Conservation (phyloP, 2,329 filamentous ascomycete genomes). For the Colletotrichum orchidophilum region DNA sequence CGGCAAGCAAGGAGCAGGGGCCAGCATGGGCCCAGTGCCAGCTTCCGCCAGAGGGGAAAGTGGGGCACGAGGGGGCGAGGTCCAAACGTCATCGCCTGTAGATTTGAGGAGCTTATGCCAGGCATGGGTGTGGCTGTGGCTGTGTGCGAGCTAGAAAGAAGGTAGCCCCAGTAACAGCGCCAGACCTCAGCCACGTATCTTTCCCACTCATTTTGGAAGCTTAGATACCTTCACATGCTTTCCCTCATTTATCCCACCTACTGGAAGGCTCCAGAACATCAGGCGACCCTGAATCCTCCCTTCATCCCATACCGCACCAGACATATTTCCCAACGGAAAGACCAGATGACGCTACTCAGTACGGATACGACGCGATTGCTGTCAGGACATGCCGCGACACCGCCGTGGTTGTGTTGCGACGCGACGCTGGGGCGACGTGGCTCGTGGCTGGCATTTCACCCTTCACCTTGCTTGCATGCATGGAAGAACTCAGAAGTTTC, state of each 20-base stretch:
- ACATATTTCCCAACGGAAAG: neutral
- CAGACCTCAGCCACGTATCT: slow-evolving; percentile 11
- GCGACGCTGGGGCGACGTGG: slow-evolving; percentile 24
- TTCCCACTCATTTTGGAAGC: no score
- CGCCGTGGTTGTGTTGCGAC: neutral
- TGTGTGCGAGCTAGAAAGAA: neutral
- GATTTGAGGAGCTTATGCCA: slow-evolving; percentile 26
- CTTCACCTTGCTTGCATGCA: neutral
- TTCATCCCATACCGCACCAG: neutral
- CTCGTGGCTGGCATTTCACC: slow-evolving; percentile 12
- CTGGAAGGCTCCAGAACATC: slow-evolving; percentile 24
- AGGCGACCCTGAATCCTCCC: slow-evolving; percentile 7
- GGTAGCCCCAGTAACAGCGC: neutral
- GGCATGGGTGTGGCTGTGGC: slow-evolving; percentile 23
- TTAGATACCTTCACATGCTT: slow-evolving; percentile 27
- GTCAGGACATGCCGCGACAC: neutral
- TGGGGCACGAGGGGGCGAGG: slow-evolving; percentile 13
- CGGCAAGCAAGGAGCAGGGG: slow-evolving; percentile 21
- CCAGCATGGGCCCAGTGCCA: slow-evolving; percentile 17
- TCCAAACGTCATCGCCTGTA: slow-evolving; percentile 25
- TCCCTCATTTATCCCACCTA: neutral
- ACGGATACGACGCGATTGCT: slow-evolving; percentile 7
- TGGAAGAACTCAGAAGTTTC: slow-evolving; percentile 1
- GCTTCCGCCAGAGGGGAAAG: neutral
- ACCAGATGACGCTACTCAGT: slow-evolving; percentile 11